A percentile compares a stretch with the other conserved stretches of the same genome.
phyloP scores from a whole-genome alignment of 176 grass and related monocot genomes.

The Melocanna baccifera region DNA sequence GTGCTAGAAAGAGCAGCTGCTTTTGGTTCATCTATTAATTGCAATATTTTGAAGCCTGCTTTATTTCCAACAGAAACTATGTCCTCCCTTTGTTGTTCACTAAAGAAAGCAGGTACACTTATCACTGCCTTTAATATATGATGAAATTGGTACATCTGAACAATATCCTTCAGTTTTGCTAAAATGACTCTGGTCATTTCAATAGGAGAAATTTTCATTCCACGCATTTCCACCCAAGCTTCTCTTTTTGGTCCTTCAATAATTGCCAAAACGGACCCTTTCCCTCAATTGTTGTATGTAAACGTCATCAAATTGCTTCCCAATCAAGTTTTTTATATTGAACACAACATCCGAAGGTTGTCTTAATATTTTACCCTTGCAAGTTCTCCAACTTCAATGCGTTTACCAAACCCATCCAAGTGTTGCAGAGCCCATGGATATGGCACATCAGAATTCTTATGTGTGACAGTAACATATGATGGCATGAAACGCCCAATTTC shows the following conservation, averaged over 20 bases:
- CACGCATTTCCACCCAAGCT: not conserved
- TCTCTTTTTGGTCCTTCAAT: not conserved
- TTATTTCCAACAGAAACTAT: not conserved
- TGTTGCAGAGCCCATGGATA: not conserved
- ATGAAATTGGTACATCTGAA: not conserved
- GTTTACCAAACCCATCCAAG: too few relatives aligned
- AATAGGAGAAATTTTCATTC: not conserved
- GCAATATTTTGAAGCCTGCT: not conserved
- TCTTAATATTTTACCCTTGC: not conserved
- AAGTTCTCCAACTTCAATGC: constrained; percentile 14
- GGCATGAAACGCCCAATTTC: not conserved
- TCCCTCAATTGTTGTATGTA: not conserved
- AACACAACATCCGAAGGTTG: constrained; percentile 1
- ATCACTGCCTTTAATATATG: not conserved
- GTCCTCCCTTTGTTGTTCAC: not conserved
- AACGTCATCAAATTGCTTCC: not conserved
- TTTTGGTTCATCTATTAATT: constrained; percentile 1
- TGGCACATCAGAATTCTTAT: not conserved
- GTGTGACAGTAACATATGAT: not conserved
- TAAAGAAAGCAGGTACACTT: constrained; percentile 12
- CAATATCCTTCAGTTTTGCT: not conserved
- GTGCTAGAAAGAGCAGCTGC: constrained; percentile 5
- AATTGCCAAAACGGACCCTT: constrained; percentile 13
- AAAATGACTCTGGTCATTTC: not conserved
- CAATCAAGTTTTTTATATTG: not conserved